Base-by-base conservation (phyloP, 2,329 filamentous ascomycete species). In the Teratosphaeriaceae sp. region DNA sequence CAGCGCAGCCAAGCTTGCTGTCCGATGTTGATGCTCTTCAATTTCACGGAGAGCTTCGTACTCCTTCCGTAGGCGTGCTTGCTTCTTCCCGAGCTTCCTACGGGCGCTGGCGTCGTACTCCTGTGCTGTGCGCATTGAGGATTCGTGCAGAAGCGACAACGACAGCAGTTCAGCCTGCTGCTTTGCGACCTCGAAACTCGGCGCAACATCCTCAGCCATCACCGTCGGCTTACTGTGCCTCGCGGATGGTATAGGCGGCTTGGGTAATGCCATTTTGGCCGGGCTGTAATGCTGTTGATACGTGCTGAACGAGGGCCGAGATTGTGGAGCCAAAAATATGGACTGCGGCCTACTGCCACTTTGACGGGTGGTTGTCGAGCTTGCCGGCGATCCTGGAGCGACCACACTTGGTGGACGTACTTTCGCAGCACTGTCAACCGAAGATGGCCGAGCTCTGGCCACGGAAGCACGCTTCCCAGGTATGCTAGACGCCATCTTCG, bases 251-350 rank as follows among this genome's bases (percentile, higher is more conserved):
- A 62, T 76, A n/a, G 78, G 67, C 4, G 80, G 78, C 47, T 84
- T 85, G 0, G 80, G 77, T 0, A 75, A 72, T 7, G 71, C 65
- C 3, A 68, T 70, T 55, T 83, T 83, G 34, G 76, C 75, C 0
- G 82, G 81, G 21, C 78, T 81, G 65, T 77, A 84, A 63, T 84
- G 79, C 52, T 84, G 80, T 52, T 84, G 80, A 29, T 78, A 72
- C 1, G 75, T 82, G 37, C 70, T 76, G 62, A 84, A 84, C 36
- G 72, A 66, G 0, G 79, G 77, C 7, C 73, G 72, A 2, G 53
- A 44, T 6, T 53, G 49, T 13, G 53, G 50, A 18, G 51, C 46
- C 20, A 66, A 63, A n/a, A 65, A 61, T 15, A 65, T 60, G 30
- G 59, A 46, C 9, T 42, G 60, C 15, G 54, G 49, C 42, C 49